Evolutionary conservation across 2,329 filamentous ascomycete species (phyloP).

Genomic region (Phialocephala sp.): DNA sequence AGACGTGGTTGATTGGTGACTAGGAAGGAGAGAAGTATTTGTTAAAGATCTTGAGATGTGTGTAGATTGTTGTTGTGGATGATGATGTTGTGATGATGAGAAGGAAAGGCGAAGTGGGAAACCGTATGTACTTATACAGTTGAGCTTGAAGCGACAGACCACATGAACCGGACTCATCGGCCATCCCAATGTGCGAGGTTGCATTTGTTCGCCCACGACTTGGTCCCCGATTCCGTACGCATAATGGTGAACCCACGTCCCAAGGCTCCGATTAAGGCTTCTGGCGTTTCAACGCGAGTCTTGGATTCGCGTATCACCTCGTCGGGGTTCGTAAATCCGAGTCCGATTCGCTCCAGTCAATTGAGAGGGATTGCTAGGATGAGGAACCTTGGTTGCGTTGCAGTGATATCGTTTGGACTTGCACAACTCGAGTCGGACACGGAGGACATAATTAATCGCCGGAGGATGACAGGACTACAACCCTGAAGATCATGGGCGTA

Average conservation of each 20-base stretch:
- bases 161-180: background rate
- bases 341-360: background rate
- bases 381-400: background rate
- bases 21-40: background rate
- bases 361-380: background rate
- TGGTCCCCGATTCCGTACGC: constrained; percentile 2
- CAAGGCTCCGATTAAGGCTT: background rate
- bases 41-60: background rate
- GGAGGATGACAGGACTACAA: background rate
- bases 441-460: background rate
- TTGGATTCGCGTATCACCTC: background rate
- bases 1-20: constrained; percentile 6
- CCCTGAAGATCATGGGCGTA: background rate
- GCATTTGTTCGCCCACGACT: background rate
- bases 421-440: background rate
- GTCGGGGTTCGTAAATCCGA: background rate
- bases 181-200: background rate
- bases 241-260: background rate
- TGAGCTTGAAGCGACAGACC: background rate
- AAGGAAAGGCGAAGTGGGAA: background rate
- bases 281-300: background rate
- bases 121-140: background rate
- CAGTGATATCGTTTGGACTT: background rate
- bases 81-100: constrained; percentile 8
- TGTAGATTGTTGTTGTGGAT: constrained; percentile 1